A percentile compares a stretch with the other conserved stretches of the same genome.
phyloP scores from a whole-genome alignment of 306 rosid genomes.

The Clitoria ternatea region DNA sequence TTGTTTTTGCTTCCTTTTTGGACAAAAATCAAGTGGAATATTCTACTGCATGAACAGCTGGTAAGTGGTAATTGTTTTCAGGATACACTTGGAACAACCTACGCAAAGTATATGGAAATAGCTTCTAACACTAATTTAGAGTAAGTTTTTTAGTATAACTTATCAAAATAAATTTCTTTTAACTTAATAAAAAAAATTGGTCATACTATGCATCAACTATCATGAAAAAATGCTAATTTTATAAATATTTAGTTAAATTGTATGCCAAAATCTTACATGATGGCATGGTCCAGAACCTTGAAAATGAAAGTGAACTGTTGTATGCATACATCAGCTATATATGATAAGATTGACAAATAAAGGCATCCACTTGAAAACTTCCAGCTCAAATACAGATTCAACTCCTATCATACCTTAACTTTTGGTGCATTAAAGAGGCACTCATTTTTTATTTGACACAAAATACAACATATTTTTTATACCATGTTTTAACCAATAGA shows the following conservation, averaged over 20 bases:
- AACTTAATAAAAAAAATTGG: too few relatives aligned
- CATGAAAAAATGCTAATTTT: too few relatives aligned
- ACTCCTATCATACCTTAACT: not conserved
- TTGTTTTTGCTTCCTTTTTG: not conserved
- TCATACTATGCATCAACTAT: too few relatives aligned
- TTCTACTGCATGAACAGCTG: not conserved
- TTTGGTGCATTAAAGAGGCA: not conserved
- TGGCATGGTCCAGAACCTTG: conserved; percentile 20
- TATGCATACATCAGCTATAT: conserved; percentile 7
- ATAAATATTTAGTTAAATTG: too few relatives aligned
- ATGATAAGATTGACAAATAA: conserved; percentile 37
- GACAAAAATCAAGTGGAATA: not conserved
- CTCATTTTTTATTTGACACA: not conserved
- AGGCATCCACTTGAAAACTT: conserved; percentile 3
- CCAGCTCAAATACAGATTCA: not conserved
- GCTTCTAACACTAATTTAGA: too few relatives aligned
- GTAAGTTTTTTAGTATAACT: too few relatives aligned
- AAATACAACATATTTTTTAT: not conserved
- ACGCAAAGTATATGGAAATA: too few relatives aligned
- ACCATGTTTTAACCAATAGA: not conserved
- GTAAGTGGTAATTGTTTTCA: conserved; percentile 26
- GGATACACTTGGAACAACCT: too few relatives aligned
- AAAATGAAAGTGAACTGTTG: conserved; percentile 3
- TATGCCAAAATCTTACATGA: too few relatives aligned
- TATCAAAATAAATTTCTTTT: too few relatives aligned